Conservation (phyloP, 2,329 filamentous ascomycete genomes). For the Pseudogymnoascus sp. region DNA sequence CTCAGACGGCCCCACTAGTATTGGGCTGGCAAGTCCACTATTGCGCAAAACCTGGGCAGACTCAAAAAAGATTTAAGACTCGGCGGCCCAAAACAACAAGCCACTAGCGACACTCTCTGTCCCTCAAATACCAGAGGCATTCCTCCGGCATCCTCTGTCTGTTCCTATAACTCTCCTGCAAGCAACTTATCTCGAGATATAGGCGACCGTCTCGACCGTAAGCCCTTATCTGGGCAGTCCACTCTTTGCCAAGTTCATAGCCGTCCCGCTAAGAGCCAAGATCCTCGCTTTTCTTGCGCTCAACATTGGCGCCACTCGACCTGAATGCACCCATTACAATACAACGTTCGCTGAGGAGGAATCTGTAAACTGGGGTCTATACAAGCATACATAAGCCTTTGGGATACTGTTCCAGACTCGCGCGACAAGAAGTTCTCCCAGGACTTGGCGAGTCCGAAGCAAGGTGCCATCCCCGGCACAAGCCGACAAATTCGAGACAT, state of each 20-base stretch:
- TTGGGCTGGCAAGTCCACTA: neutral
- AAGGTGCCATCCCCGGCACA: constrained; percentile 5
- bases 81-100: neutral
- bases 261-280: constrained; percentile 1
- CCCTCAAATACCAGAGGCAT: constrained; percentile 6
- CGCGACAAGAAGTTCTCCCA: neutral
- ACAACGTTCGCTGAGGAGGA: constrained; percentile 1
- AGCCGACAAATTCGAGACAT: constrained; percentile 4
- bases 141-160: neutral
- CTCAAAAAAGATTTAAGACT: constrained; percentile 3
- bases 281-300: constrained; percentile 1
- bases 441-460: neutral
- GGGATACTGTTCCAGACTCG: neutral
- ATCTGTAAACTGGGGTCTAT: neutral
- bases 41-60: neutral
- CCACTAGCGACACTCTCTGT: neutral
- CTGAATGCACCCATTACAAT: constrained; percentile 1
- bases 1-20: neutral
- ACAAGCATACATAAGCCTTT: constrained; percentile 1
- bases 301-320: constrained; percentile 1
- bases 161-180: neutral
- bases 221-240: neutral
- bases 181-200: neutral
- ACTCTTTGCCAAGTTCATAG: constrained; percentile 9
- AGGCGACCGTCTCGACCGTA: neutral